Base-by-base conservation (phyloP, 2,329 filamentous ascomycete species). In the Pezicula neosporulosa region DNA sequence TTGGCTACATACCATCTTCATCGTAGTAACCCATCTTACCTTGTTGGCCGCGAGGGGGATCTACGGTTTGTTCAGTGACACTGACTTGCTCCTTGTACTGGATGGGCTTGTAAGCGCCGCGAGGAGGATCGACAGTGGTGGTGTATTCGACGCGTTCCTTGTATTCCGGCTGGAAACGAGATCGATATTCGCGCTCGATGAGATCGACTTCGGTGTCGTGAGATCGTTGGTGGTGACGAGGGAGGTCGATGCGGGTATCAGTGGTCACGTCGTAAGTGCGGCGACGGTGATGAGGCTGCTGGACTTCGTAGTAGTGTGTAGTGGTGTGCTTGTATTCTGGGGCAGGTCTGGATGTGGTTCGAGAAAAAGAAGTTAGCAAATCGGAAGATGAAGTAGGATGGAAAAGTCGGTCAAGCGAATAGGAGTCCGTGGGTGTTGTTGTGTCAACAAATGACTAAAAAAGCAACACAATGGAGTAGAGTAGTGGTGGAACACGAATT, bases 11-110 rank as follows among this genome's bases (percentile, higher is more conserved):
- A 68, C 65, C 63, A 60, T 88, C 83, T 76, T 87, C 82, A 82
- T 88, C 85, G 84, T 88, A 87, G 77, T 87, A 89, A 78, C 85
- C 85, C 85, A 89, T 89, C 68, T 85, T 83, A 78, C 72, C 48
- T 19, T 48, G 50, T 28, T 57, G 52, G 52, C 58, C 59, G 50
- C 65, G 61, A 64, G 67, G 61, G 50, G 61, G 59, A 48, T 70
- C 66, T 56, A 68, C 63, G 54, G 67, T 68, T 39, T 60, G 52
- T 60, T 68, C 62, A 55, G 53, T 56, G 24, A 63, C 53, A 47
- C 45, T 50, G 49, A 58, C 50, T 51, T 57, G 48, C 52, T 64
- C 61, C 44, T 51, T 58, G 47, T 55, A 51, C 10, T 30, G 28
- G 45, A 42, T 48, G 37, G 48, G 42, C 27, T 45, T 47, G 28